Evolutionary conservation across 257 asterid species (phyloP).

Genomic region (Solanum peruvianum): DNA sequence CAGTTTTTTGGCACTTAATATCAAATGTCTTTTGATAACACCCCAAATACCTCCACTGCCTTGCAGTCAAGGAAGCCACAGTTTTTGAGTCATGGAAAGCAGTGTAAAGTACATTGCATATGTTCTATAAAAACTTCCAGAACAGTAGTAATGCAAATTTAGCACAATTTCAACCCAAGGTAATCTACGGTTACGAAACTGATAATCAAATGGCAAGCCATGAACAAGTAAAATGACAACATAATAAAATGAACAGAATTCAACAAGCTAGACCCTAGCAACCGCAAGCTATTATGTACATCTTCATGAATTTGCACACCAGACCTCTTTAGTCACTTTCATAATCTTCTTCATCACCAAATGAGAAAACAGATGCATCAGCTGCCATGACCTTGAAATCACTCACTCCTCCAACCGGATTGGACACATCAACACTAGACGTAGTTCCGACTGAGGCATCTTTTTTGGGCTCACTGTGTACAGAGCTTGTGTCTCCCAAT

Average conservation of each 20-base stretch:
- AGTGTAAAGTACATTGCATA: not conserved
- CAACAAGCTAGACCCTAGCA: not conserved
- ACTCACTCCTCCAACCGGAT: slow-evolving; percentile 48
- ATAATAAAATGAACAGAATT: not conserved
- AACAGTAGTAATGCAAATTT: not conserved
- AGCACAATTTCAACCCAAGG: not conserved
- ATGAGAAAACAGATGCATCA: slow-evolving; percentile 88
- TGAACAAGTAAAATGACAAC: not conserved
- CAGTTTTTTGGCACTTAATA: not conserved
- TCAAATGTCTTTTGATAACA: not conserved
- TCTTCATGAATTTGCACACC: not conserved
- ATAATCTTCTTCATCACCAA: slow-evolving; percentile 89
- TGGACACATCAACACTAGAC: slow-evolving; percentile 7
- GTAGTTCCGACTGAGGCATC: slow-evolving; percentile 18
- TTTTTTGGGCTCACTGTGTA: slow-evolving; percentile 29
- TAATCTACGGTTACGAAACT: not conserved
- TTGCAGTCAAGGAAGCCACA: not conserved
- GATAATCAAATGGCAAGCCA: not conserved
- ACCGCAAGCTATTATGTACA: not conserved
- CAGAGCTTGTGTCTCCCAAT: slow-evolving; percentile 28
- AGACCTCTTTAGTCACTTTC: slow-evolving; percentile 54
- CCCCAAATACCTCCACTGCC: not conserved
- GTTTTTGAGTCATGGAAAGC: not conserved
- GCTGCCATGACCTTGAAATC: slow-evolving; percentile 93
- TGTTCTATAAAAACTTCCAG: not conserved